Conservation (phyloP, 2,329 filamentous ascomycete genomes). For the Xylariaceae sp. region DNA sequence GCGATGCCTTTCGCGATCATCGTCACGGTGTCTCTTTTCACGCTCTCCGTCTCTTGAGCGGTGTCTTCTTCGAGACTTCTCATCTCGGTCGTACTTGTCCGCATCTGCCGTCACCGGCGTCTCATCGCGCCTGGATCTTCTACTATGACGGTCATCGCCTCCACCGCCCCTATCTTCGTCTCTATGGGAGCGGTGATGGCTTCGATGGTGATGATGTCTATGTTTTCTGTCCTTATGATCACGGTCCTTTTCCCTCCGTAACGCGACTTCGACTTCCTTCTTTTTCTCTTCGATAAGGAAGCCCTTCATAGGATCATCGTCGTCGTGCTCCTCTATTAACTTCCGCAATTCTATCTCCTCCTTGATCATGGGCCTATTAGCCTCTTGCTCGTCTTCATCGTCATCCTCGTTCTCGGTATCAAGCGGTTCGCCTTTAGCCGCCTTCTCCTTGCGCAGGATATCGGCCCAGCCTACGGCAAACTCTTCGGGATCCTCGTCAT, state of each 20-base stretch:
- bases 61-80: conserved; percentile 27
- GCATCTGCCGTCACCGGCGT: conserved; percentile 27
- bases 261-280: conserved; percentile 72
- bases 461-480: conserved; percentile 56
- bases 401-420: conserved; percentile 40
- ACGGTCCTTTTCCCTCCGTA: conserved; percentile 45
- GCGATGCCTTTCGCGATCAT: conserved; percentile 25
- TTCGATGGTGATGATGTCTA: conserved; percentile 39
- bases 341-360: conserved; percentile 77
- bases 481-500: conserved; percentile 65
- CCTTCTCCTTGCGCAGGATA: conserved; percentile 49
- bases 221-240: conserved; percentile 41
- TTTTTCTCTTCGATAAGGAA: conserved; percentile 88
- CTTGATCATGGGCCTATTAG: conserved; percentile 58
- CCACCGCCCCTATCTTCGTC: conserved; percentile 25
- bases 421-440: conserved; percentile 34
- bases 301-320: conserved; percentile 96
- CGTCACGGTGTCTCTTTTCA: conserved; percentile 29
- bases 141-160: conserved; percentile 22
- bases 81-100: conserved; percentile 25
- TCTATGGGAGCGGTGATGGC: conserved; percentile 41
- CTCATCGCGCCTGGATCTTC: conserved; percentile 37
- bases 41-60: conserved; percentile 31
- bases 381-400: conserved; percentile 36
- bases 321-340: conserved; percentile 75